Evolutionary conservation across 371 early-diverging fungal genomes (phyloP).

Genomic region (Mucor plumbeus): DNA sequence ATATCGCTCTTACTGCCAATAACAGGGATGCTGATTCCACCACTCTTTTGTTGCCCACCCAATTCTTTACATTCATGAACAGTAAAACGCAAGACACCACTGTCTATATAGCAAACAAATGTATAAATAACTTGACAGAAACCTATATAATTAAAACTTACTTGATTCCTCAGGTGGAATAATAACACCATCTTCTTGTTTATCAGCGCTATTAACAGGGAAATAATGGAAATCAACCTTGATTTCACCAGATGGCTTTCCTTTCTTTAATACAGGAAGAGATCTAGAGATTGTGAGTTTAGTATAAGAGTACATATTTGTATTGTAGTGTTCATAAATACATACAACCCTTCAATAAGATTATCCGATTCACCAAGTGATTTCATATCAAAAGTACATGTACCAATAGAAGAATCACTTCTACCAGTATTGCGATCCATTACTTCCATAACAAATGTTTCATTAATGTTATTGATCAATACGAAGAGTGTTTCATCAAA

Average conservation of each 20-base stretch:
- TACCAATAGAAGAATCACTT: constrained; percentile 49
- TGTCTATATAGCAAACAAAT: constrained; percentile 34
- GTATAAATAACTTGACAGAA: not conserved
- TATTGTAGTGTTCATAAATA: not conserved
- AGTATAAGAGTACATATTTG: not conserved
- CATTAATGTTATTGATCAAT: constrained; percentile 45
- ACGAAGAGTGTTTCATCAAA: constrained; percentile 55
- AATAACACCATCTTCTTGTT: constrained; percentile 53
- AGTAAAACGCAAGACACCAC: constrained; percentile 59
- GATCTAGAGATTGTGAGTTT: constrained; percentile 18
- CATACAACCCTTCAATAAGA: constrained; percentile 43
- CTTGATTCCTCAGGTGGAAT: constrained; percentile 51
- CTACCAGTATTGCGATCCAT: constrained; percentile 54
- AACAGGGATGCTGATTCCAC: constrained; percentile 48
- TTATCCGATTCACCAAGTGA: constrained; percentile 54
- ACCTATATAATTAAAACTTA: constrained; percentile 22
- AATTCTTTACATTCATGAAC: constrained; percentile 61
- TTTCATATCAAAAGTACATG: constrained; percentile 62
- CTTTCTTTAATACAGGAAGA: constrained; percentile 43
- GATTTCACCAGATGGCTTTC: constrained; percentile 52
- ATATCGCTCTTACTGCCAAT: constrained; percentile 43
- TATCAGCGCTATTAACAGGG: constrained; percentile 43
- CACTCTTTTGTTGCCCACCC: constrained; percentile 34
- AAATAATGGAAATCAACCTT: constrained; percentile 52
- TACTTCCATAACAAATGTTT: constrained; percentile 42